These are phyloP conservation scores for Pterocarpus macrocarpus DNA, from an alignment of 306 rosid species.

Conservation along the genomic window DNA sequence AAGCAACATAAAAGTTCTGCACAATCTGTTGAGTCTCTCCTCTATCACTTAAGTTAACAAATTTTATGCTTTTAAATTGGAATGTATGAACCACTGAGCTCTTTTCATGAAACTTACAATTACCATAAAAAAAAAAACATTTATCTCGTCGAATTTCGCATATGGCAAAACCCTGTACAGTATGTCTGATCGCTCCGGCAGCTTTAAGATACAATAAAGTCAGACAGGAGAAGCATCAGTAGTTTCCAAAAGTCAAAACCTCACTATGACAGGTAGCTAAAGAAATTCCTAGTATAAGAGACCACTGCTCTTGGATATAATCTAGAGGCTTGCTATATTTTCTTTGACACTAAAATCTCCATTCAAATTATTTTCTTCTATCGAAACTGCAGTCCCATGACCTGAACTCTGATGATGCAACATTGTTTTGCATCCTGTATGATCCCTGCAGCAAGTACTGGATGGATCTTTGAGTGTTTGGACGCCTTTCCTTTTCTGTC, in stretches of 20 bases:
- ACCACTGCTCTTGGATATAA: conserved; percentile 28
- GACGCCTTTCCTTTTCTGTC: conserved; percentile 47
- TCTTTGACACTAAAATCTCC: conserved; percentile 49
- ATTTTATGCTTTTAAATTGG: background rate
- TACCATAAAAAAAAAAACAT: background rate
- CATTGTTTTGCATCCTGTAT: conserved; percentile 52
- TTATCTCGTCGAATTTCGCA: conserved; percentile 14
- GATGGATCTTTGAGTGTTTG: conserved; percentile 39
- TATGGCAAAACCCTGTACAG: conserved; percentile 40
- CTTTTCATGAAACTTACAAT: conserved; percentile 31
- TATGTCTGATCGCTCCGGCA: conserved; percentile 21
- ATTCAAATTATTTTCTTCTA: conserved; percentile 58
- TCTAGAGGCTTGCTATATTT: conserved; percentile 48
- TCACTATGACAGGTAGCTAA: conserved; percentile 25
- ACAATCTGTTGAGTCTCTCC: background rate
- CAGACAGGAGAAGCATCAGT: conserved; percentile 31
- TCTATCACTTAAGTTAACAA: background rate
- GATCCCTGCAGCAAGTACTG: conserved; percentile 58
- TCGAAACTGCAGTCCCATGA: conserved; percentile 33
- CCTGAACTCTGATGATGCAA: conserved; percentile 47
- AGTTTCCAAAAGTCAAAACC: conserved; percentile 38
- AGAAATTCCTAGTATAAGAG: conserved; percentile 34
- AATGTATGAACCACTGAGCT: background rate
- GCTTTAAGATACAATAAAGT: conserved; percentile 30
- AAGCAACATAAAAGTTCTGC: background rate